Conservation (phyloP, 2,329 filamentous ascomycete species). For the Ophiostoma quercus region DNA sequence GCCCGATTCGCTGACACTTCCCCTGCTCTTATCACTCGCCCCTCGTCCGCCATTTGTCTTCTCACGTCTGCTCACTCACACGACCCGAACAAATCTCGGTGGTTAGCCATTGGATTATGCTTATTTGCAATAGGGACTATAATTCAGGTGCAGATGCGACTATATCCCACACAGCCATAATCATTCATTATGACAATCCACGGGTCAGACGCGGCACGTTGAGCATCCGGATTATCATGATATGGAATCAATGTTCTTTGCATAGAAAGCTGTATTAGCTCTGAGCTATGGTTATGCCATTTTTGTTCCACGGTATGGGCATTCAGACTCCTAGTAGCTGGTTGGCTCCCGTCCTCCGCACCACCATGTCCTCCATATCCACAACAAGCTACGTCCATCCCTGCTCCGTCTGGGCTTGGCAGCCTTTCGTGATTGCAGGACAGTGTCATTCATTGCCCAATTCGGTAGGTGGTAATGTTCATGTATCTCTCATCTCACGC, state of each 20-base stretch:
- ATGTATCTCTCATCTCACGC: constrained; percentile 12
- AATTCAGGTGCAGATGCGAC: not conserved
- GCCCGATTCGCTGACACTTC: not conserved
- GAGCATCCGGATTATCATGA: not conserved
- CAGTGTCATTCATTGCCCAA: constrained; percentile 19
- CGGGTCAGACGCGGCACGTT: not conserved
- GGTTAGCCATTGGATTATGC: not conserved
- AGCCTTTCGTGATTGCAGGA: constrained; percentile 9
- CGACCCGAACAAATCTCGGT: not conserved
- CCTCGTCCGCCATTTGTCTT: not conserved
- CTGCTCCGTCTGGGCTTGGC: not conserved
- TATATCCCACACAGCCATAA: not conserved
- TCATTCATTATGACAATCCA: not conserved
- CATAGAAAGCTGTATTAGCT: not conserved
- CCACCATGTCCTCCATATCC: not conserved
- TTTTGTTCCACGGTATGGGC: not conserved
- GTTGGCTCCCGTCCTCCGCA: constrained; percentile 5
- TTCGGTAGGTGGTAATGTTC: constrained; percentile 25
- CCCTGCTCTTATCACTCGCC: not conserved
- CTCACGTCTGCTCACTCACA: not conserved
- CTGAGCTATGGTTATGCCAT: too few species aligned
- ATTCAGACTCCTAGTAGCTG: not conserved
- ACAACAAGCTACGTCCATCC: not conserved
- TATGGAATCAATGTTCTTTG: not conserved
- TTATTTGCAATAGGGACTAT: not conserved